These are phyloP conservation scores for Calonectria multiphialidica DNA, from an alignment of 2,329 filamentous ascomycete genomes.

Conservation along the genomic window DNA sequence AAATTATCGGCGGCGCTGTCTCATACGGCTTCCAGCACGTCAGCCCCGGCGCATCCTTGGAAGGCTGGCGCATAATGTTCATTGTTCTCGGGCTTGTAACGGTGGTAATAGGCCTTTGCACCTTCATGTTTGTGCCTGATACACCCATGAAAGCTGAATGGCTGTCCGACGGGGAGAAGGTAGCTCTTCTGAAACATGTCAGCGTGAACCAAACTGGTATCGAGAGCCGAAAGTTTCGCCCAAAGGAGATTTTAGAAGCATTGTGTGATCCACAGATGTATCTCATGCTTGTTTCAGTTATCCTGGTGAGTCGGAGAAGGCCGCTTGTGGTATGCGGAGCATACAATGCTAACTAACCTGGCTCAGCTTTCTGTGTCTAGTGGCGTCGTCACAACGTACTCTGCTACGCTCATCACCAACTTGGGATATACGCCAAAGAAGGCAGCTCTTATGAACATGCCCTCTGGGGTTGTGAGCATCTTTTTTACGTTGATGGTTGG, in stretches of 20 bases:
- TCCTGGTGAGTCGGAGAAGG: slow-evolving; percentile 54
- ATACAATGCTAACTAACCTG: slow-evolving; percentile 2
- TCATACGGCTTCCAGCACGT: slow-evolving; percentile 70
- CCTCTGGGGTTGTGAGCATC: slow-evolving; percentile 65
- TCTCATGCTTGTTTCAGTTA: slow-evolving; percentile 60
- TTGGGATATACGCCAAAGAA: slow-evolving; percentile 59
- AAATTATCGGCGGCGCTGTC: slow-evolving; percentile 74
- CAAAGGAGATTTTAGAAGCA: slow-evolving; percentile 64
- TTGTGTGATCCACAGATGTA: slow-evolving; percentile 65
- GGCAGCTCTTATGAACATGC: slow-evolving; percentile 67
- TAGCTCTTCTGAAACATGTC: slow-evolving; percentile 64
- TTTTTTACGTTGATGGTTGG: slow-evolving; percentile 63
- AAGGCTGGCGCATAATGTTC: slow-evolving; percentile 80
- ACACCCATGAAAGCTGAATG: slow-evolving; percentile 61
- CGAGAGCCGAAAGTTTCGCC: slow-evolving; percentile 64
- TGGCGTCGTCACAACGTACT: slow-evolving; percentile 67
- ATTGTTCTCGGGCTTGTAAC: slow-evolving; percentile 72
- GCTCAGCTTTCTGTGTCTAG: slow-evolving; percentile 60
- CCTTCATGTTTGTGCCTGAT: slow-evolving; percentile 51
- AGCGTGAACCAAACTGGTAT: slow-evolving; percentile 71
- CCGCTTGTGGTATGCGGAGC: background rate
- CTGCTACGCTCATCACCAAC: slow-evolving; percentile 63
- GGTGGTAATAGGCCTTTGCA: slow-evolving; percentile 47
- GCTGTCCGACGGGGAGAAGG: slow-evolving; percentile 61
- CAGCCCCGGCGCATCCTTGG: slow-evolving; percentile 62